These are phyloP conservation scores for Setaria viridis DNA, from an alignment of 202 grass and related monocot genomes.

Conservation along the genomic window DNA sequence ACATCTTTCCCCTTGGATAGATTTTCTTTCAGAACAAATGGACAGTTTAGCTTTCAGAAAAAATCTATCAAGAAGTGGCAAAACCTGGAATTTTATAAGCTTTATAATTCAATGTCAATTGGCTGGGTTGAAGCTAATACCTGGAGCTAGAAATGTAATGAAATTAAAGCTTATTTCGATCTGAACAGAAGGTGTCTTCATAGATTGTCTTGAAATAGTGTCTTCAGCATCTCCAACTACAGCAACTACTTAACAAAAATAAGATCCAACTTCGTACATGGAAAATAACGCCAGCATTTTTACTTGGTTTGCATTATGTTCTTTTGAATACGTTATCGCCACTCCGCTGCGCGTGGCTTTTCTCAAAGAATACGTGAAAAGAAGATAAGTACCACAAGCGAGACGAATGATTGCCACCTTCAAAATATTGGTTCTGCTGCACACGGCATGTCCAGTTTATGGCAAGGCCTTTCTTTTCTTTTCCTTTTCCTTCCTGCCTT, in stretches of 20 bases:
- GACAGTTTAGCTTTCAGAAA: no score
- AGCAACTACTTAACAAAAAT: neutral
- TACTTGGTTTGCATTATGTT: neutral
- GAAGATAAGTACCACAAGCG: neutral
- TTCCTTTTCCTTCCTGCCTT: constrained; percentile 13
- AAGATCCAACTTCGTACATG: neutral
- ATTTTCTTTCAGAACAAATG: neutral
- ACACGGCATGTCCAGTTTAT: constrained; percentile 33
- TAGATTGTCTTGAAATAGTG: neutral
- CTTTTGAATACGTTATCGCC: neutral
- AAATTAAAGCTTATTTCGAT: neutral
- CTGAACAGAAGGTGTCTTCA: neutral
- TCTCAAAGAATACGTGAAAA: constrained; percentile 32
- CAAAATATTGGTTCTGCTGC: constrained; percentile 3
- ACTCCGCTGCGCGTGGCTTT: constrained; percentile 8
- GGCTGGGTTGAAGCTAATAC: neutral
- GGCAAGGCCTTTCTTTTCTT: constrained; percentile 21
- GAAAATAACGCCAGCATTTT: neutral
- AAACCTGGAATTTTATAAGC: neutral
- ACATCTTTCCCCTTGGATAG: neutral
- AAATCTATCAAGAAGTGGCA: neutral
- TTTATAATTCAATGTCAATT: neutral
- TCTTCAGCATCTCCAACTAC: neutral
- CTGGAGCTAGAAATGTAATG: neutral
- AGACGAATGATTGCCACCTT: constrained; percentile 40